phyloP scores from a whole-genome alignment of 1,284 basidiomycete genomes.

The Sporisorium graminicola region DNA sequence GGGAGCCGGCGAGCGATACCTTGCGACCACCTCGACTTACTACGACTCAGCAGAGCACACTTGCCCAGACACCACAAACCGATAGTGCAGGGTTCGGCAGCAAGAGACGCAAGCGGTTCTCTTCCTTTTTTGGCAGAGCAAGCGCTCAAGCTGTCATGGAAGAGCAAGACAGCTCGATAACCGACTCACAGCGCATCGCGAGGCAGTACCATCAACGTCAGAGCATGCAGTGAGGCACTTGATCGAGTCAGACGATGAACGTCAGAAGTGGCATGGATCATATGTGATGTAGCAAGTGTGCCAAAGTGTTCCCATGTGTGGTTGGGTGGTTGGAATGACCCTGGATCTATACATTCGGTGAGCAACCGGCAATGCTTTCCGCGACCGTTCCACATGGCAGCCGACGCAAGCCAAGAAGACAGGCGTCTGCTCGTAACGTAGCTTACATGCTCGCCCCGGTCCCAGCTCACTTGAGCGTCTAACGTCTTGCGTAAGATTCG shows the following conservation, averaged over 20 bases:
- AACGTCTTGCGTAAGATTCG: too few relatives aligned
- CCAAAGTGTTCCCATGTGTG: background rate
- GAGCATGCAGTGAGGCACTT: background rate
- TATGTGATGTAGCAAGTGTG: background rate
- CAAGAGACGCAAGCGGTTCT: conserved; percentile 20
- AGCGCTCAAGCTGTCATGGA: background rate
- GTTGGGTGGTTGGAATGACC: background rate
- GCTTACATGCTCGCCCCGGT: too few relatives aligned
- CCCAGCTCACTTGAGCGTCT: too few relatives aligned
- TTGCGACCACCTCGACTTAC: background rate
- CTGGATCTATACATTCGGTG: background rate
- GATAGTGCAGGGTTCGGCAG: background rate
- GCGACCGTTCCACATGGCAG: background rate
- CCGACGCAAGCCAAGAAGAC: too few relatives aligned
- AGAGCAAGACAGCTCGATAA: conserved; percentile 8
- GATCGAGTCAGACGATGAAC: background rate
- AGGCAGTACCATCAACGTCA: conserved; percentile 31
- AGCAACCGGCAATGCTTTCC: background rate
- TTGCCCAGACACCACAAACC: too few relatives aligned
- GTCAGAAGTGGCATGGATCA: background rate
- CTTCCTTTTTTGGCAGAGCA: conserved; percentile 21
- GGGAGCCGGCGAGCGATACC: background rate
- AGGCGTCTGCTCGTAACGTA: too few relatives aligned
- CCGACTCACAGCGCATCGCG: conserved; percentile 30
- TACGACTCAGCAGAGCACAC: background rate